Evolutionary conservation across 495 filamentous ascomycete species (phyloP).

Genomic region (Umbilicaria muhlenbergii): DNA sequence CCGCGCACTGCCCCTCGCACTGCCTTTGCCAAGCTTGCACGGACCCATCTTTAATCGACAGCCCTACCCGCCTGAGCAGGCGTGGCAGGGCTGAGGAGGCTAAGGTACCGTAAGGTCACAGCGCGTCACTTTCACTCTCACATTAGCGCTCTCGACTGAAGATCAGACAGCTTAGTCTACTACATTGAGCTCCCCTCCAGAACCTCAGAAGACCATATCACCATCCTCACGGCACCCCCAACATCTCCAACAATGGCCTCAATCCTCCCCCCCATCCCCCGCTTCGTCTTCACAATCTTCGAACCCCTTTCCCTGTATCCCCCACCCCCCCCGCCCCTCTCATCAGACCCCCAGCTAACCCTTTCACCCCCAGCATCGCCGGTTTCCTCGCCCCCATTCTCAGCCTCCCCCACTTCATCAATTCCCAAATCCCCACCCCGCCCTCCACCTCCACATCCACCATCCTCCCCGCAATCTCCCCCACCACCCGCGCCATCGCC

Average conservation of each 20-base stretch:
- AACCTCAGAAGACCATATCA: slow-evolving; percentile 4
- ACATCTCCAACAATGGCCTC: slow-evolving; percentile 27
- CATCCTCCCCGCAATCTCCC: slow-evolving; percentile 14
- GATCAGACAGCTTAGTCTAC: too few species aligned
- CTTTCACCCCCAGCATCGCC: slow-evolving; percentile 29
- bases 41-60: too few species aligned
- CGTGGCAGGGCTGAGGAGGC: too few species aligned
- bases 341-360: slow-evolving; percentile 5
- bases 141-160: too few species aligned
- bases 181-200: too few species aligned
- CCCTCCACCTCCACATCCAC: slow-evolving; percentile 10
- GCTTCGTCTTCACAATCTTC: slow-evolving; percentile 40
- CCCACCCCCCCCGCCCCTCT: slow-evolving; percentile 1
- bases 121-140: too few species aligned
- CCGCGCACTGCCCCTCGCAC: too few species aligned
- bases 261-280: slow-evolving; percentile 33
- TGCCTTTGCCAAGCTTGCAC: too few species aligned
- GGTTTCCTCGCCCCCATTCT: slow-evolving; percentile 41
- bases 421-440: slow-evolving; percentile 36
- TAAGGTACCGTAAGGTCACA: too few species aligned
- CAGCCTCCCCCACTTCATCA: slow-evolving; percentile 40
- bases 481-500: slow-evolving; percentile 32
- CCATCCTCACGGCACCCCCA: background rate
- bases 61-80: too few species aligned
- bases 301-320: slow-evolving; percentile 53